Evolutionary conservation across 2,329 filamentous ascomycete genomes (phyloP).

Genomic region (Plectosphaerella plurivora): DNA sequence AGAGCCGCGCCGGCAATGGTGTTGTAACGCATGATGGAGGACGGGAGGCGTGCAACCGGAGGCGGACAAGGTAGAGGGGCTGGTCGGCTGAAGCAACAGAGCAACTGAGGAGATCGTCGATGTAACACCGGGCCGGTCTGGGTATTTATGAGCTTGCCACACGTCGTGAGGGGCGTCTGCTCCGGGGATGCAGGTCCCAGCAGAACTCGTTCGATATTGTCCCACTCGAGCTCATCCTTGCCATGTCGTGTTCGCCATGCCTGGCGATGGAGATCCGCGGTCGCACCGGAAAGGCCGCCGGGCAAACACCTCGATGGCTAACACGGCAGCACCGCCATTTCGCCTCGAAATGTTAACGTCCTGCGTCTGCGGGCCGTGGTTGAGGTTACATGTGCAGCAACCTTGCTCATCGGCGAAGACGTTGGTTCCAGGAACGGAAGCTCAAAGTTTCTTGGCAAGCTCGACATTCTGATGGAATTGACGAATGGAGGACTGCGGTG

Average conservation of each 20-base stretch:
- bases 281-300: neutral
- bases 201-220: neutral
- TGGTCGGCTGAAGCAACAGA: neutral
- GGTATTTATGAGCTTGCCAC: neutral
- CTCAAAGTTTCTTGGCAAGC: neutral
- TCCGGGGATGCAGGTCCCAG: neutral
- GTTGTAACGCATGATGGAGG: conserved; percentile 11
- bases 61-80: neutral
- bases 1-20: conserved; percentile 8
- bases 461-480: neutral
- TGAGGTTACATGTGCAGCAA: neutral
- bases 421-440: neutral
- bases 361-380: neutral
- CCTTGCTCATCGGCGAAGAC: neutral
- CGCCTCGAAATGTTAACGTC: neutral
- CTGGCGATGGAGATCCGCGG: neutral
- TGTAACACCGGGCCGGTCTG: neutral
- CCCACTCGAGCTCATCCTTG: neutral
- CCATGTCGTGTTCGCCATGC: neutral
- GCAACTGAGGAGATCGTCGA: neutral
- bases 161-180: neutral
- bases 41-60: neutral
- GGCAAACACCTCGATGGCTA: neutral
- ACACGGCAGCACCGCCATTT: neutral
- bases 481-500: neutral